A percentile compares a stretch with the other conserved stretches of the same genome.
Evolutionary conservation across 331 rosid species (phyloP).

Genomic region (Erythrophleum ivorense): DNA sequence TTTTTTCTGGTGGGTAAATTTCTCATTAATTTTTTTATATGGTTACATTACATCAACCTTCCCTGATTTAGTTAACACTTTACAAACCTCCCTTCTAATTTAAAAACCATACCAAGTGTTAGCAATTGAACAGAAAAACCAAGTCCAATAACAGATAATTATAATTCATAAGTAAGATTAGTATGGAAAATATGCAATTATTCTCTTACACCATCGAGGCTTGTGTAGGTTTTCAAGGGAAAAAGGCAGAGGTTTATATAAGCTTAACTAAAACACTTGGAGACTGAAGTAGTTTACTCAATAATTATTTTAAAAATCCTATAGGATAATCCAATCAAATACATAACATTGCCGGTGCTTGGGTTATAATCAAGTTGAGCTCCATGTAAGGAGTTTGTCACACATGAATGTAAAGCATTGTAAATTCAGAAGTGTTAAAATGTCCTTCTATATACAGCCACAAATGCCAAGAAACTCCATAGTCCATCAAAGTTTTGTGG

Average conservation of each 20-base stretch:
- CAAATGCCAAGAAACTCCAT: slow-evolving; percentile 13
- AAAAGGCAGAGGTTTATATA: background rate
- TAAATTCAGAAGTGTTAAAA: background rate
- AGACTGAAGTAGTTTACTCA: background rate
- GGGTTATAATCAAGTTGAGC: slow-evolving; percentile 16
- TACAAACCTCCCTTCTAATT: background rate
- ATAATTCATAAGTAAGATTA: background rate
- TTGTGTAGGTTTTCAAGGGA: background rate
- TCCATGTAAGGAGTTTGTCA: background rate
- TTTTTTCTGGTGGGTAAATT: background rate
- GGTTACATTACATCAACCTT: background rate
- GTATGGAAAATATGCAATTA: background rate
- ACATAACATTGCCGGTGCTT: slow-evolving; percentile 1
- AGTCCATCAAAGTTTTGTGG: slow-evolving; percentile 27
- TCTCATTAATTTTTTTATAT: background rate
- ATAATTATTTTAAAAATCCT: background rate
- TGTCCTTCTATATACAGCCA: slow-evolving; percentile 23
- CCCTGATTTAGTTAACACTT: background rate
- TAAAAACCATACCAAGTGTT: background rate
- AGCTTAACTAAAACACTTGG: background rate
- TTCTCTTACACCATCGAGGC: background rate
- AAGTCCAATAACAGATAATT: background rate
- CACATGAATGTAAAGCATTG: slow-evolving; percentile 4
- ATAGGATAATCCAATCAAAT: background rate
- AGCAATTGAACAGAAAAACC: slow-evolving; percentile 13